Evolutionary conservation across 2,329 filamentous ascomycete species (phyloP).

Genomic region (Epichloe scottii): DNA sequence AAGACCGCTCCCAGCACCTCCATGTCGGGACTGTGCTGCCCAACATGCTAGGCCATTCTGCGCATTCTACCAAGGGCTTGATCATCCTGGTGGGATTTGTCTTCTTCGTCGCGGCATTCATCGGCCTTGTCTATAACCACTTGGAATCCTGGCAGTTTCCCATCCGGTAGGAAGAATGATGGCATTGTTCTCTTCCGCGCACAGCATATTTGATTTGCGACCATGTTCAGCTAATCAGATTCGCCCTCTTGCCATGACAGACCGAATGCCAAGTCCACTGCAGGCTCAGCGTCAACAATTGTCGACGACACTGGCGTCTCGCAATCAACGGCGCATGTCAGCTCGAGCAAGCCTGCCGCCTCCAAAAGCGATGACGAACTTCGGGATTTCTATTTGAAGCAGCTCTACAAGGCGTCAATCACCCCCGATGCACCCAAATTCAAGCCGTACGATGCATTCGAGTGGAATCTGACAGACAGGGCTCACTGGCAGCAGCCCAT

Average conservation of each 20-base stretch:
- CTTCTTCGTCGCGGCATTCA: slow-evolving; percentile 20
- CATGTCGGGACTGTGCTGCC: background rate
- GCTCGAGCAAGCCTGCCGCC: background rate
- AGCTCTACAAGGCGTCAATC: slow-evolving; percentile 19
- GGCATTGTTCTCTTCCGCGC: background rate
- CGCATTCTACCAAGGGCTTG: slow-evolving; percentile 19
- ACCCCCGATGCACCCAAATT: slow-evolving; percentile 16
- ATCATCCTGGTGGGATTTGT: slow-evolving; percentile 17
- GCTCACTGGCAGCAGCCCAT: slow-evolving; percentile 21
- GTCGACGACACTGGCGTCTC: background rate
- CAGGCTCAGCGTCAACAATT: background rate
- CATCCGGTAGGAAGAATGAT: slow-evolving; percentile 8
- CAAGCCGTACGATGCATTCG: slow-evolving; percentile 20
- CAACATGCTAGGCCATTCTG: slow-evolving; percentile 16
- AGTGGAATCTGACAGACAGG: slow-evolving; percentile 17
- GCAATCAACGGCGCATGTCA: background rate
- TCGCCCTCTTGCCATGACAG: background rate
- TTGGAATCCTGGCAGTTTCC: slow-evolving; percentile 16
- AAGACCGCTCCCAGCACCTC: background rate
- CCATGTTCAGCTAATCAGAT: background rate
- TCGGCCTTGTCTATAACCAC: slow-evolving; percentile 21
- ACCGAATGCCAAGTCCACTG: background rate
- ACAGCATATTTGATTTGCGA: background rate
- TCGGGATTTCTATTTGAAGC: slow-evolving; percentile 20
- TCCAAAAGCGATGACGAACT: slow-evolving; percentile 9